Conservation (phyloP, 2,329 filamentous ascomycete genomes). For the Tolypocladium paradoxum region DNA sequence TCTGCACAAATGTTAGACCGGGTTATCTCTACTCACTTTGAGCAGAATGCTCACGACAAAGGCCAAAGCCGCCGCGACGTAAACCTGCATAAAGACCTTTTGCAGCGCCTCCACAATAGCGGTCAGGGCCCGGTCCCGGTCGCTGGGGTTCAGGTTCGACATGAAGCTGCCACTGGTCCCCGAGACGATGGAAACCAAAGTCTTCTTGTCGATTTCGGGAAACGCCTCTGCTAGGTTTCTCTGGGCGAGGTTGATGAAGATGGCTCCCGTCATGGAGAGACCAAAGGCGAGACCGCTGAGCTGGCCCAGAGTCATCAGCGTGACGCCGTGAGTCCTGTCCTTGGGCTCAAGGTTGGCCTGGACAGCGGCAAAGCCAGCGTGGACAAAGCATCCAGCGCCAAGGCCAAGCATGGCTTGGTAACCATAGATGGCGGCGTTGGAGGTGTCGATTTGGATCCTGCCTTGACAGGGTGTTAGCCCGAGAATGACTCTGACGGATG, state of each 20-base stretch:
- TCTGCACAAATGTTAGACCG: too few species aligned
- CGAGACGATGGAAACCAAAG: background rate
- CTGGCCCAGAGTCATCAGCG: constrained; percentile 21
- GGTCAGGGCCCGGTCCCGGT: background rate
- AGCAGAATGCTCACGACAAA: too few species aligned
- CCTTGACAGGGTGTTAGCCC: background rate
- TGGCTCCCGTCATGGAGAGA: constrained; percentile 19
- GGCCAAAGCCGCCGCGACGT: too few species aligned
- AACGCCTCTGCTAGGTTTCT: background rate
- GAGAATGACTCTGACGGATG: too few species aligned
- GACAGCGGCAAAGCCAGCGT: constrained; percentile 22
- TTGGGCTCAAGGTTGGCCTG: constrained; percentile 17
- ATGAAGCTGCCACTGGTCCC: background rate
- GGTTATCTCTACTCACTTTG: too few species aligned
- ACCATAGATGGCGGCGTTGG: background rate
- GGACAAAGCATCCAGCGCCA: constrained; percentile 6
- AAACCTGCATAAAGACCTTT: too few species aligned
- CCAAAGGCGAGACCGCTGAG: constrained; percentile 20
- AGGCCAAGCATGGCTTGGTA: background rate
- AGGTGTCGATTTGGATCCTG: background rate
- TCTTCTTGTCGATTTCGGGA: background rate
- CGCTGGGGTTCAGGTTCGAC: background rate
- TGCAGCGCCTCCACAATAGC: too few species aligned
- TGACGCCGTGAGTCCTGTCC: constrained; percentile 15
- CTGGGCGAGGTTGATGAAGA: constrained; percentile 19